phyloP scores from a whole-genome alignment of 2,329 filamentous ascomycete genomes.

The Aspergillus sp. region DNA sequence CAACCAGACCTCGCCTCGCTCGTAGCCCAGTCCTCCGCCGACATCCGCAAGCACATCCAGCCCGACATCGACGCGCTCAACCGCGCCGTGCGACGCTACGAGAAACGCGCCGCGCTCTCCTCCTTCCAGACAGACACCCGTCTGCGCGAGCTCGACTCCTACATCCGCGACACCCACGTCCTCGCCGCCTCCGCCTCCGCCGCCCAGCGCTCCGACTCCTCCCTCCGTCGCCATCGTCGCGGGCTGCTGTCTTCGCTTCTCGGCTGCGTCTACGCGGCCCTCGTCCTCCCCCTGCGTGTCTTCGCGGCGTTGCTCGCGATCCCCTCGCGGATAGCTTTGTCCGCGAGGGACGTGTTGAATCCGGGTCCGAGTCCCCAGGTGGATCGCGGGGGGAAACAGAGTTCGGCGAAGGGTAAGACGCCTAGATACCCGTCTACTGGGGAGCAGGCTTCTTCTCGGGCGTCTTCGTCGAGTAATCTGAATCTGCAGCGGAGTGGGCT shows the following conservation, averaged over 20 bases:
- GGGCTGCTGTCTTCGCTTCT: conserved; percentile 22
- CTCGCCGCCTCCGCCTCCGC: conserved; percentile 77
- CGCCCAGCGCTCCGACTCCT: conserved; percentile 36
- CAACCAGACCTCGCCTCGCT: conserved; percentile 30
- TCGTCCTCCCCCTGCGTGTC: conserved; percentile 29
- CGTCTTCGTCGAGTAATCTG: too few relatives aligned
- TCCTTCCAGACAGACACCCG: conserved; percentile 67
- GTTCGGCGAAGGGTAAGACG: too few relatives aligned
- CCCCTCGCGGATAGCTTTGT: conserved; percentile 21
- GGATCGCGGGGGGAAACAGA: too few relatives aligned
- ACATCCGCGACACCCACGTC: conserved; percentile 66
- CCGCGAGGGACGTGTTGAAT: too few relatives aligned
- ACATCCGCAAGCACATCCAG: conserved; percentile 58
- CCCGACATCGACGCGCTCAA: conserved; percentile 82
- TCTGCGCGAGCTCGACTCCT: conserved; percentile 60
- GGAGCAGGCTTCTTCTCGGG: too few relatives aligned
- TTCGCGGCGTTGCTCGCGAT: conserved; percentile 20
- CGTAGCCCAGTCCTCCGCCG: conserved; percentile 34
- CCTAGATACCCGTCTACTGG: too few relatives aligned
- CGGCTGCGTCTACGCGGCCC: conserved; percentile 25
- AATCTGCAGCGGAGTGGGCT: too few relatives aligned
- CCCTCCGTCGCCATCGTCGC: conserved; percentile 11
- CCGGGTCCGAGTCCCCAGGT: too few relatives aligned
- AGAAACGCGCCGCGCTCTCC: conserved; percentile 73
- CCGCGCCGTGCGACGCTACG: conserved; percentile 78